Evolutionary conservation across 768 basidiomycete species (phyloP), one percentile per base, ranked within the genome.

Genomic region (Porphyrellus cyaneotinctus): DNA sequence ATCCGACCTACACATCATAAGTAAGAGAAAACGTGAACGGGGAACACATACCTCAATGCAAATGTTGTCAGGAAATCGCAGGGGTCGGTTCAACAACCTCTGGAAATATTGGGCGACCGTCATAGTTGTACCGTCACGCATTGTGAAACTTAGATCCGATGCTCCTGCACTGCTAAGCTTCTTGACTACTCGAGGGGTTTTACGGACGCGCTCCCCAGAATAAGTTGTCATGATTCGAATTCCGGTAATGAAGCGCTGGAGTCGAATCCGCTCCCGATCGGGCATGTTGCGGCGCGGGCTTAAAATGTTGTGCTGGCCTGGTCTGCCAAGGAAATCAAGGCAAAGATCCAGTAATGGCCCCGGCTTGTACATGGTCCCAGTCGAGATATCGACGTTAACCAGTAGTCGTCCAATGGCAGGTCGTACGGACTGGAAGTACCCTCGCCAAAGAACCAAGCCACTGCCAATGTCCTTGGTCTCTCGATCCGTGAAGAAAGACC

Each of bases 371-470:
- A 91, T 87, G 24, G 83, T 78, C 0, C 84, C 88, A 0, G 88
- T 87, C 0, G 84, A 81, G 43, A 89, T 87, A 55, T 91, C 89
- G 57, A 91, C 76, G 52, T 91, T 91, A 58, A 91, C 73, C 24
- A 89, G 66, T 60, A 91, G 78, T 0, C 72, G 71, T 0, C 82
- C 82, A 17, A 83, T 75, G 0, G 79, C 80, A 4, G 88, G 88
- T 20, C 89, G 76, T 13, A 89, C 77, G 0, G 85, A 87, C 63
- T 91, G 89, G 69, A 91, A 91, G 50, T 87, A 89, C 0, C 89
- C 89, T 4, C 88, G 76, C 87, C 87, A 88, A 0, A 89, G 74
- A 14, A 81, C 77, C 4, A 91, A 74, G 0, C 90, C 88, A 0
- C 66, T 63, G 1, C 87, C 85, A 23, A 89, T 80, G 26, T 68